Evolutionary conservation across 345 rosid species (phyloP), one percentile per base, ranked within the genome.

Genomic region (Rhizophora mangle): DNA sequence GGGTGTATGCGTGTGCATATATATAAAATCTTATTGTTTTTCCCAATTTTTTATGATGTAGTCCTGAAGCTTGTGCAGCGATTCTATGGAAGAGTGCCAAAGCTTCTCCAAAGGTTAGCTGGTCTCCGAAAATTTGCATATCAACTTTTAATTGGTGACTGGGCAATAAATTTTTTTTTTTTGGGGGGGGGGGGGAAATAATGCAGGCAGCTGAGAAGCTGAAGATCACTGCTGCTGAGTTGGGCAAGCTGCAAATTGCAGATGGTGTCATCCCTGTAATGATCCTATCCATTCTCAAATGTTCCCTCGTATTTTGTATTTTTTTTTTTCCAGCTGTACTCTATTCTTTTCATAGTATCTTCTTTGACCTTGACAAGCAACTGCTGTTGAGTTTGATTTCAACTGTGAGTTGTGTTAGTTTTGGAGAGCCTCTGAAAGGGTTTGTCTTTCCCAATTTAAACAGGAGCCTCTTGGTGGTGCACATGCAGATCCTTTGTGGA

Each of bases 11-110:
- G 13, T 70, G n/a, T 30, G 26, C 19, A 27, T 20, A 16, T 2
- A 13, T 49, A 10, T 49, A 22, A 4, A 19, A 13, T 61, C 6
- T 26, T n/a, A 49, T 57, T 29, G 22, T 31, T 34, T 55, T 39
- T 55, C 3, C 11, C 3, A 43, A 39, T 59, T 34, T 34, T 60
- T 20, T 71, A 58, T 75, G 81, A 61, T 72, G 59, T 76, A 94
- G 98, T 79, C 98, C 98, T 13, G 98, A 94, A 86, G 97, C 98
- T 21, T 89, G 97, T 82, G 98, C 97, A 47, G 95, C 98, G 52
- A 94, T 94, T 72, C 79, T 94, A 81, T 94, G 96, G 96, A 89
- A 91, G 85, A 87, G 70, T 73, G 88, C 96, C 64, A 91, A 88
- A 82, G 96, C 96, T 81, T 73, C 98, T 60, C 97, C 98, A 70